Conservation (phyloP, 2,329 filamentous ascomycete species). For the Fusarium tricinctum region DNA sequence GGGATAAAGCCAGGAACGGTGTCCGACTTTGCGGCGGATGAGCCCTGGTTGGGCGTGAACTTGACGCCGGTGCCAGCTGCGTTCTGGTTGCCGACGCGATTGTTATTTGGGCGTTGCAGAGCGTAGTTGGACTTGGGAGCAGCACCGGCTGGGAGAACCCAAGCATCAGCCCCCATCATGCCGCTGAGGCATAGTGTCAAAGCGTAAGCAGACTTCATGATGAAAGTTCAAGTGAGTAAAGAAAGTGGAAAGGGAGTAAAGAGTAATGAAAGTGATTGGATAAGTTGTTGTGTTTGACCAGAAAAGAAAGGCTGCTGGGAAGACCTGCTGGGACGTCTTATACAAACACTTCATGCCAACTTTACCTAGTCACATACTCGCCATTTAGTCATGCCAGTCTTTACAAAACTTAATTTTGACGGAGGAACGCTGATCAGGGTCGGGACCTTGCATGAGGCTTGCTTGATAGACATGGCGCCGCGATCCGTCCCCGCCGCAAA, state of each 20-base stretch:
- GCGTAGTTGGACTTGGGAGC: constrained; percentile 24
- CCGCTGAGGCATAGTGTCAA: constrained; percentile 11
- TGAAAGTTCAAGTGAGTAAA: background rate
- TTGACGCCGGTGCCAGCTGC: constrained; percentile 12
- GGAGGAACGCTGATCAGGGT: constrained; percentile 22
- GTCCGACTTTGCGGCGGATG: background rate
- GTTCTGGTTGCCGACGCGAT: background rate
- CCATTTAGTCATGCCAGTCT: background rate
- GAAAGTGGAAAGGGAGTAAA: background rate
- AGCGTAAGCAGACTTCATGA: constrained; percentile 18
- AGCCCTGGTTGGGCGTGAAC: background rate
- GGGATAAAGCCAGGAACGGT: constrained; percentile 7
- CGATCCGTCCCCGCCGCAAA: constrained; percentile 13
- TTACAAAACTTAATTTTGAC: background rate
- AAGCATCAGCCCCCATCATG: constrained; percentile 17
- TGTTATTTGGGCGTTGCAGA: background rate
- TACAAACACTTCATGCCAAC: background rate
- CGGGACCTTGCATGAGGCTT: constrained; percentile 21
- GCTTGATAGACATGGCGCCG: background rate
- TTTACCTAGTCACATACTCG: background rate
- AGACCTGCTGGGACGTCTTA: constrained; percentile 8
- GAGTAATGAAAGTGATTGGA: constrained; percentile 7
- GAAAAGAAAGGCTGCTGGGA: rapidly evolving
- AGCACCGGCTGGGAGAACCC: background rate
- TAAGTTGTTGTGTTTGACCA: background rate